These are phyloP conservation scores for Creolimax fragrantissima DNA, from an alignment of 78 protist genomes.

Conservation along the genomic window DNA sequence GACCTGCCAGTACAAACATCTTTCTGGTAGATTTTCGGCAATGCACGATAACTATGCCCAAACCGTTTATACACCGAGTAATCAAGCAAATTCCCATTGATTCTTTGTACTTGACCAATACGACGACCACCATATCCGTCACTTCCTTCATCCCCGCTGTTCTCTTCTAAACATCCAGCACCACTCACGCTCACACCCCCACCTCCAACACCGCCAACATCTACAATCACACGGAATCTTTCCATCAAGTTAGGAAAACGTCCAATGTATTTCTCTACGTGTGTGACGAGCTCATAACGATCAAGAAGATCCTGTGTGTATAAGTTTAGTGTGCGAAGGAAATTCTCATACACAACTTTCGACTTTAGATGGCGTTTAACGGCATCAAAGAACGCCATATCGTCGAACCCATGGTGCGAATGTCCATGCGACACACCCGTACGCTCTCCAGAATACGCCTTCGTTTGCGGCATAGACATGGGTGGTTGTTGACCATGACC, in stretches of 20 bases:
- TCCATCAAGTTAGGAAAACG: conserved; percentile 37
- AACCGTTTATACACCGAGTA: conserved; percentile 39
- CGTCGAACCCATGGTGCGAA: conserved; percentile 14
- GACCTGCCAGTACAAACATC: background rate
- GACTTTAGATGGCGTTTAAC: background rate
- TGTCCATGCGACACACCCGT: no score
- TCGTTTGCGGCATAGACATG: no score
- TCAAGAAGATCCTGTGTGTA: conserved; percentile 46
- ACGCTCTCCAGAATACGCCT: no score
- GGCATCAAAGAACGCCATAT: conserved; percentile 21
- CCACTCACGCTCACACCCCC: background rate
- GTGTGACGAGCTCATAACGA: conserved; percentile 44
- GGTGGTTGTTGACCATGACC: no score
- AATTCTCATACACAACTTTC: conserved; percentile 53
- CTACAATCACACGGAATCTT: conserved; percentile 31
- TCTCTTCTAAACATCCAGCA: background rate
- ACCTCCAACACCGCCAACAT: background rate
- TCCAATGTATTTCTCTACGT: conserved; percentile 50
- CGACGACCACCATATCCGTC: background rate
- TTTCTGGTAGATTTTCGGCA: conserved; percentile 39
- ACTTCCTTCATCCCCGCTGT: background rate
- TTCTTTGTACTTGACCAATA: background rate
- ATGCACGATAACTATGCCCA: conserved; percentile 61
- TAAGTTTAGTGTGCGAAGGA: conserved; percentile 64
- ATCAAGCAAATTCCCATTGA: conserved; percentile 28